These are phyloP conservation scores for Knufia fluminis DNA, from an alignment of 2,329 filamentous ascomycete genomes.

Conservation along the genomic window DNA sequence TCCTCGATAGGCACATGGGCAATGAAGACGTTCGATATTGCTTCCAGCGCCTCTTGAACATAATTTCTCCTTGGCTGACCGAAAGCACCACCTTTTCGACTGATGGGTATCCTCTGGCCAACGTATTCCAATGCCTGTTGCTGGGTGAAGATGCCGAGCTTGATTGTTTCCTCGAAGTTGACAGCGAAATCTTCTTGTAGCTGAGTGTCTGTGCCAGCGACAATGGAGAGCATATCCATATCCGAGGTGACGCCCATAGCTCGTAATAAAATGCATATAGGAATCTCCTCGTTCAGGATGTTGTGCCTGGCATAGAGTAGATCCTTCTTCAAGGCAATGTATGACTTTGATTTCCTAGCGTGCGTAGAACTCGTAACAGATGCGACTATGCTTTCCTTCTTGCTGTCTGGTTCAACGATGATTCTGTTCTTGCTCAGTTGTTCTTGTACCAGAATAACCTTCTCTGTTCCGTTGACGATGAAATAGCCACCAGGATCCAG, in stretches of 20 bases:
- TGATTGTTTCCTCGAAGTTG: conserved; percentile 88
- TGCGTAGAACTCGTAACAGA: conserved; percentile 95
- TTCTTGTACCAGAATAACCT: conserved; percentile 96
- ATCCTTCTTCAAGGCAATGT: conserved; percentile 89
- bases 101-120: conserved; percentile 78
- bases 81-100: conserved; percentile 51
- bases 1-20: conserved; percentile 88
- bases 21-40: conserved; percentile 83
- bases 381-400: conserved; percentile 87
- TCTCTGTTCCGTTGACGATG: conserved; percentile 93
- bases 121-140: conserved; percentile 93
- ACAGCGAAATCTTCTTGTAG: conserved; percentile 94
- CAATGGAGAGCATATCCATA: conserved; percentile 85
- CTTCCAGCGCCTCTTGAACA: conserved; percentile 85
- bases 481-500: conserved; percentile 96
- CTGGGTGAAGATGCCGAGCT: conserved; percentile 78
- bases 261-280: conserved; percentile 85
- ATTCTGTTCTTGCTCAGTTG: conserved; percentile 98
- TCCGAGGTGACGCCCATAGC: conserved; percentile 90
- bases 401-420: conserved; percentile 85
- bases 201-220: conserved; percentile 73
- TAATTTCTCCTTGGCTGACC: conserved; percentile 62
- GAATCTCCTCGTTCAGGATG: conserved; percentile 84
- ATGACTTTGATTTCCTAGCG: conserved; percentile 95
- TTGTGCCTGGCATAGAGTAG: conserved; percentile 77